These are phyloP conservation scores for Hortiboletus flavorubellus DNA, from an alignment of 768 basidiomycete species.

Conservation along the genomic window DNA sequence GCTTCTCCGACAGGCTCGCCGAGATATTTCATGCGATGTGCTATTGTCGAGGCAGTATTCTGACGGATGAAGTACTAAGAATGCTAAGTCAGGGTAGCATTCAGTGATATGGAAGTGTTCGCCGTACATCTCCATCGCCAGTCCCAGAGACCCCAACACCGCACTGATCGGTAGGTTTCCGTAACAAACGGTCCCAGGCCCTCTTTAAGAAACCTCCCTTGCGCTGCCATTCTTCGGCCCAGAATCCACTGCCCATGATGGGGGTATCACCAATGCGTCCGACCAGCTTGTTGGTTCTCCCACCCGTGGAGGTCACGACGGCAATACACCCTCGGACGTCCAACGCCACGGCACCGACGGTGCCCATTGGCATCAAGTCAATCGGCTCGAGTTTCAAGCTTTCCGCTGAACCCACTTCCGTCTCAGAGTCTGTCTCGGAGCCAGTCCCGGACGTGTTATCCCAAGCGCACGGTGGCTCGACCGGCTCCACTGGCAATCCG, in stretches of 20 bases:
- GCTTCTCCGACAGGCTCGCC: conserved; percentile 57
- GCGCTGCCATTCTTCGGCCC: conserved; percentile 75
- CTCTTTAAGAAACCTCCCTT: conserved; percentile 31
- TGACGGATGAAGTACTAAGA: conserved; percentile 73
- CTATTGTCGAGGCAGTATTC: conserved; percentile 63
- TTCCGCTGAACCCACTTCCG: conserved; percentile 17
- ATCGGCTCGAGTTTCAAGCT: conserved; percentile 30
- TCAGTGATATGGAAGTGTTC: neutral
- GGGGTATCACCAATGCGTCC: conserved; percentile 86
- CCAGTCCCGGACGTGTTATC: conserved; percentile 5
- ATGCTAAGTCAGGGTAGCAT: neutral
- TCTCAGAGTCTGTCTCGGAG: conserved; percentile 17
- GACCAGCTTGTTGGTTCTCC: conserved; percentile 77
- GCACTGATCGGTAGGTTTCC: conserved; percentile 27
- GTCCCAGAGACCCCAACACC: conserved; percentile 81
- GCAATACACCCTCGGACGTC: conserved; percentile 74
- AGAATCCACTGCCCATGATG: conserved; percentile 72
- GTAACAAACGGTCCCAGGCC: conserved; percentile 40
- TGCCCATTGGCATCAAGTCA: conserved; percentile 68
- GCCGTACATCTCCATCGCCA: conserved; percentile 76
- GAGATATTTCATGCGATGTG: conserved; percentile 59
- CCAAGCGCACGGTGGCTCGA: conserved; percentile 32
- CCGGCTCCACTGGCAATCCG: conserved; percentile 66
- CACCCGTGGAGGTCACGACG: conserved; percentile 75
- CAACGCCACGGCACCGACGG: conserved; percentile 82